Base-by-base conservation (phyloP, 2,329 filamentous ascomycete species). In the Verticillium nubilum region DNA sequence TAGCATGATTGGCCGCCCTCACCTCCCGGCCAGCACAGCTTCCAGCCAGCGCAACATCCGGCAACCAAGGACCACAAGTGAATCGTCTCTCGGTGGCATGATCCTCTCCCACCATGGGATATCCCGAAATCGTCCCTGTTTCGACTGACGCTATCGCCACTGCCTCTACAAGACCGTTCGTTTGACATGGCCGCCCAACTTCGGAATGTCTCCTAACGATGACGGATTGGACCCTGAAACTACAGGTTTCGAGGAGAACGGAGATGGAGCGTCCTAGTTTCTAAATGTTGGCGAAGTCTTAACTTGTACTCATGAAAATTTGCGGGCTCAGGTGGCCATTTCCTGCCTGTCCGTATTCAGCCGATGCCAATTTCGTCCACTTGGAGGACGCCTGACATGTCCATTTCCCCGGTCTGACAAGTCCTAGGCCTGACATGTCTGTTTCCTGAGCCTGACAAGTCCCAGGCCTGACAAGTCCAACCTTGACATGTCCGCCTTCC, bases 101-200 rank as follows among this genome's bases (percentile, higher is more conserved):
- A n/a, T n/a, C n/a, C n/a, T n/a, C n/a, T n/a, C n/a, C n/a, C n/a
- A n/a, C n/a, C n/a, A n/a, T n/a, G n/a, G n/a, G 29, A 31, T 31
- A 31, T 31, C 29, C n/a, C 29, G 29, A 31, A 31, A 31, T 31
- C 29, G 29, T 31, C 29, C 29, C 86, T 78, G 62, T n/a, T n/a
- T n/a, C n/a, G n/a, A n/a, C n/a, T n/a, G n/a, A n/a, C n/a, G n/a
- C n/a, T n/a, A n/a, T n/a, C n/a, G n/a, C n/a, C n/a, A n/a, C n/a
- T n/a, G n/a, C n/a, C n/a, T n/a, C n/a, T n/a, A n/a, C n/a, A n/a
- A n/a, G n/a, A n/a, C n/a, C n/a, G n/a, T n/a, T n/a, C n/a, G n/a
- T n/a, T n/a, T n/a, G n/a, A n/a, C n/a, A n/a, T n/a, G n/a, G n/a
- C n/a, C n/a, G n/a, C n/a, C n/a, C n/a, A n/a, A n/a, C n/a, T n/a